These are phyloP conservation scores for Saccharomycopsis malanga DNA, from an alignment of 805 yeast species.

Conservation along the genomic window DNA sequence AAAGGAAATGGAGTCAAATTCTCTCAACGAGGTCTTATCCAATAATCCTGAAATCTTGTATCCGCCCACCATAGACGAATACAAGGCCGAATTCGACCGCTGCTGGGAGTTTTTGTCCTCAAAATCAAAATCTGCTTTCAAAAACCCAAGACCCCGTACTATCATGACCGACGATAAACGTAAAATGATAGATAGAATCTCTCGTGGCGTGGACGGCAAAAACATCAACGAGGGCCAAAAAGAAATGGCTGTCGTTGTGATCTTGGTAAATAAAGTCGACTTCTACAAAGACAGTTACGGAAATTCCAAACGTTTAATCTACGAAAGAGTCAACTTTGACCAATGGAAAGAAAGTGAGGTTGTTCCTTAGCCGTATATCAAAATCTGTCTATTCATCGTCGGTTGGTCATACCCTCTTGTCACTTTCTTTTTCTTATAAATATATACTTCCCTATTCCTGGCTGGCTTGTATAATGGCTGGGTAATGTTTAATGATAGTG, in stretches of 20 bases:
- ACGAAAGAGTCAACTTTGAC: constrained; percentile 46
- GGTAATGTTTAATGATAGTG: no score
- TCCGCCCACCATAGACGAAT: constrained; percentile 55
- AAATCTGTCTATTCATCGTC: no score
- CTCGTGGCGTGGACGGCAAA: constrained; percentile 78
- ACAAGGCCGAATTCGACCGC: constrained; percentile 56
- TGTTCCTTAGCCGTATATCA: constrained; percentile 53
- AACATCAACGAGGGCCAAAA: constrained; percentile 53
- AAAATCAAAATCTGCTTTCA: constrained; percentile 54
- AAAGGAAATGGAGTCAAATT: constrained; percentile 5
- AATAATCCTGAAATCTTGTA: constrained; percentile 22
- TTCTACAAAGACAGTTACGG: constrained; percentile 42
- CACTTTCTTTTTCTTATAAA: background rate
- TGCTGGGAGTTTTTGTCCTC: constrained; percentile 60
- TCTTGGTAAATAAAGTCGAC: constrained; percentile 69
- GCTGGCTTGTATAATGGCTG: no score
- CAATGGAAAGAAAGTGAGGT: constrained; percentile 75
- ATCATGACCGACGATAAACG: constrained; percentile 46
- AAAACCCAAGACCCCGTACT: constrained; percentile 69
- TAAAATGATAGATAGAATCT: constrained; percentile 58
- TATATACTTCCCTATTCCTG: background rate
- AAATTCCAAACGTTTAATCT: constrained; percentile 44
- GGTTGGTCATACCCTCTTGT: background rate
- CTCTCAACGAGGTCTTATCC: constrained; percentile 9
- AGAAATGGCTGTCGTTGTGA: constrained; percentile 60